phyloP scores from a whole-genome alignment of 345 rosid species.

The Citropsis articulata region DNA sequence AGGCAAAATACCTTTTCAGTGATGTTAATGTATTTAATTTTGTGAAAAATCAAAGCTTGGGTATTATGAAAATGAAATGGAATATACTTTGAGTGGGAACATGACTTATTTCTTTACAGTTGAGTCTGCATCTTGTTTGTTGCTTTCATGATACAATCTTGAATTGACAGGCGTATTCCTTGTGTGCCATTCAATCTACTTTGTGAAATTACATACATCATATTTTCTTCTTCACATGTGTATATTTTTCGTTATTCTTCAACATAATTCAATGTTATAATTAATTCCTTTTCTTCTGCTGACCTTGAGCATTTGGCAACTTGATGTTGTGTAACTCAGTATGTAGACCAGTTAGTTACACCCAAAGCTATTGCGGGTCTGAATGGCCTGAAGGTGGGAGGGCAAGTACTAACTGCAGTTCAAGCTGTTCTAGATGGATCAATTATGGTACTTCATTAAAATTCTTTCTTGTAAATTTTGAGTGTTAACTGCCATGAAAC shows the following conservation, averaged over 20 bases:
- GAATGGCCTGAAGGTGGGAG: slow-evolving; percentile 92
- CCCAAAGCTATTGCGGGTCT: slow-evolving; percentile 83
- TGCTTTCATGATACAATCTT: background rate
- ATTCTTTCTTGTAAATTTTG: background rate
- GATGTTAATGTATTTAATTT: background rate
- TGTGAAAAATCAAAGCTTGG: background rate
- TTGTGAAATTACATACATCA: background rate
- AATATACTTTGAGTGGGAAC: background rate
- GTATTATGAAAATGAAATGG: background rate
- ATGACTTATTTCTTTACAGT: background rate
- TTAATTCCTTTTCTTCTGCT: slow-evolving; percentile 1
- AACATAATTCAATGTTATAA: background rate
- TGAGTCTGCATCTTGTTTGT: background rate
- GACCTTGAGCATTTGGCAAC: background rate
- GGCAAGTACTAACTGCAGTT: slow-evolving; percentile 74
- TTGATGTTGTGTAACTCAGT: slow-evolving; percentile 37
- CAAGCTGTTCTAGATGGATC: slow-evolving; percentile 52
- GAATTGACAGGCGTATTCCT: background rate
- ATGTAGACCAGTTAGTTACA: slow-evolving; percentile 64
- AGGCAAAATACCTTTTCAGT: background rate
- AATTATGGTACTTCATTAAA: slow-evolving; percentile 42
- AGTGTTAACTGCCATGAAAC: background rate
- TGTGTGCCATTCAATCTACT: background rate
- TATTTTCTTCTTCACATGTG: background rate
- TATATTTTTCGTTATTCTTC: background rate